Conservation (phyloP, 2,329 filamentous ascomycete genomes). For the Ilyonectria mors-panacis region DNA sequence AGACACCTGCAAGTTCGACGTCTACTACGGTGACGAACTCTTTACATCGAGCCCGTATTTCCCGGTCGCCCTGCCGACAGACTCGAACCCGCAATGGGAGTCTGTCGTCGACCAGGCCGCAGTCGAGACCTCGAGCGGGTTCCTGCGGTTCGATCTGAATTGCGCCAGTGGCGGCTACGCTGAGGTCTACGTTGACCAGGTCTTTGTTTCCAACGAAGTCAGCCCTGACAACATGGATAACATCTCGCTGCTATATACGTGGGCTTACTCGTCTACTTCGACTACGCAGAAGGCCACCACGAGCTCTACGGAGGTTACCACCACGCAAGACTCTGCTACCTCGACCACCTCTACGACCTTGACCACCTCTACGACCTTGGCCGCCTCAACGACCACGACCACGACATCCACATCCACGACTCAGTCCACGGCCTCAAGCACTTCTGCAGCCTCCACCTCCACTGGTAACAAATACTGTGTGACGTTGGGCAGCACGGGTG, state of each 20-base stretch:
- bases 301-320: background rate
- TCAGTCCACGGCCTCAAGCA: background rate
- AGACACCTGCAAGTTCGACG: slow-evolving; percentile 40
- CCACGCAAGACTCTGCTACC: background rate
- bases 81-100: slow-evolving; percentile 20
- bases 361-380: background rate
- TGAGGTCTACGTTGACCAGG: slow-evolving; percentile 41
- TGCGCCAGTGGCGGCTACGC: slow-evolving; percentile 39
- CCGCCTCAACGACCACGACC: background rate
- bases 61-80: slow-evolving; percentile 19
- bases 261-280: slow-evolving; percentile 26
- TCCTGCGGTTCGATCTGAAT: slow-evolving; percentile 38
- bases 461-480: slow-evolving; percentile 35
- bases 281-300: slow-evolving; percentile 28
- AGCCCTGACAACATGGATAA: slow-evolving; percentile 35
- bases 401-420: background rate
- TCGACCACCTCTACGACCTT: background rate
- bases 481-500: slow-evolving; percentile 26
- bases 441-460: slow-evolving; percentile 4
- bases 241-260: slow-evolving; percentile 36
- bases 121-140: slow-evolving; percentile 34
- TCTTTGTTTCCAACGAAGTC: slow-evolving; percentile 43
- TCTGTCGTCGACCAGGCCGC: slow-evolving; percentile 34
- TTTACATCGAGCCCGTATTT: slow-evolving; percentile 41
- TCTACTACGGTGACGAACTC: slow-evolving; percentile 32